Evolutionary conservation across 192 early-diverging fungal genomes (phyloP), one percentile per base, ranked within the genome.

Genomic region (Polychytrium aggregatum): DNA sequence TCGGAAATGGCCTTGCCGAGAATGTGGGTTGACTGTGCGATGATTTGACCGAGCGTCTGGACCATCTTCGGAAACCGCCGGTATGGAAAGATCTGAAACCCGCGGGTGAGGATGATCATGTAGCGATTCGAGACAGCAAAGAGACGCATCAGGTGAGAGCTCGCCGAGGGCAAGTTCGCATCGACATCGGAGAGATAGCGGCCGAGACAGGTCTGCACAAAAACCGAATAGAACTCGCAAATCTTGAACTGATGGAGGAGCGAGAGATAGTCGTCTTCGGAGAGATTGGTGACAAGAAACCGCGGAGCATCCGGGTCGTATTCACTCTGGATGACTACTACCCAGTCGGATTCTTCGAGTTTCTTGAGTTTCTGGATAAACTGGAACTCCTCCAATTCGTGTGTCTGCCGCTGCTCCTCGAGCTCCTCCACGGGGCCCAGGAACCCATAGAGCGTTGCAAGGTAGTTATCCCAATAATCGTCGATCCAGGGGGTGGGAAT

Each of bases 381-480:
- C 13, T 37, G 26, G 14, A 16, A 14, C 3, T 43, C n/a, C 37
- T 57, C 49, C 31, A 50, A 41, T 9, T 58, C 47, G 34, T 53
- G 46, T 20, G 40, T 46, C 8, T 48, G 33, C 25, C 61, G 43
- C 17, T 54, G 39, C 47, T 68, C 55, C 43, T 60, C 53, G 2
- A 58, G 26, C 44, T 68, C 66, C 52, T 63, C 54, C 11, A 61
- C 36, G 20, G 66, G 66, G 37, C 54, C 52, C n/a, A 68, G 46
- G n/a, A 68, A 42, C 10, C 59, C 58, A 25, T 55, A 44, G 10
- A 68, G 18, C 18, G 44, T 49, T 8, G 60, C 43, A 28, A 68
- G 45, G 46, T 56, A 68, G 25, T 56, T 20, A 22, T 62, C 49
- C 8, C 64, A 37, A 37, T 49, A 63, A 0, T 21, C n/a, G 33